Base-by-base conservation (phyloP, 1,284 basidiomycete genomes). In the Anthracocystis walkeri region DNA sequence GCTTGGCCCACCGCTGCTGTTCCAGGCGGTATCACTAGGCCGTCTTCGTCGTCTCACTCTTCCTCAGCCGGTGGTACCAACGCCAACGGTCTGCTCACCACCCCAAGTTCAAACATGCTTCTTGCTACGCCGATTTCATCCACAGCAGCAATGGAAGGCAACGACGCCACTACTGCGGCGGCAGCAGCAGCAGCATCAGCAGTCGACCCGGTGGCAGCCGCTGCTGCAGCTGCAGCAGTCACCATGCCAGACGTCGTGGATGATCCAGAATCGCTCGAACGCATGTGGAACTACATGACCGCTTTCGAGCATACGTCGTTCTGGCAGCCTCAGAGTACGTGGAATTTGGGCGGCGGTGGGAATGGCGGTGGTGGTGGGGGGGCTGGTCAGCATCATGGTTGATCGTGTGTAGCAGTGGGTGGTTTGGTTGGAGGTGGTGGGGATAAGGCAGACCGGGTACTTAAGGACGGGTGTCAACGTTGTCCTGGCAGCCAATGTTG, bases 201-300 rank as follows among this genome's bases (percentile, higher is more conserved):
- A n/a, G 56, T 16, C 18, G 35, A 53, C 31, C 44, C 44, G 2
- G 59, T 23, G 4, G 38, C 52, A 5, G 50, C 60, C 3, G 59
- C 51, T 1, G 59, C 58, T 4, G 60, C 49, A 4, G 67, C 58
- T 3, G 62, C 55, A 25, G 68, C 58, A 0, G 57, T 40, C 8
- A 21, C 54, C 0, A 68, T 74, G 45, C 71, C 65, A n/a, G 45
- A 64, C 31, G 58, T 71, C 0, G 66, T 69, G 2, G 64, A 70
- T 41, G 75, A 77, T 21, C 63, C 66, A 1, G 75, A 70, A 40
- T 67, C 67, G 38, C 48, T 71, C 14, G 76, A 78, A 35, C 53
- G 72, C 21, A 65, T 78, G 71, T 78, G 76, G 76, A 61, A 78
- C 56, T 78, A 71, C 62, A 67, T 78, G 64, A 75, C 72, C 14